A percentile compares a stretch with the other conserved stretches of the same genome.
Evolutionary conservation across 345 rosid species (phyloP).

Genomic region (Brassica nigra): DNA sequence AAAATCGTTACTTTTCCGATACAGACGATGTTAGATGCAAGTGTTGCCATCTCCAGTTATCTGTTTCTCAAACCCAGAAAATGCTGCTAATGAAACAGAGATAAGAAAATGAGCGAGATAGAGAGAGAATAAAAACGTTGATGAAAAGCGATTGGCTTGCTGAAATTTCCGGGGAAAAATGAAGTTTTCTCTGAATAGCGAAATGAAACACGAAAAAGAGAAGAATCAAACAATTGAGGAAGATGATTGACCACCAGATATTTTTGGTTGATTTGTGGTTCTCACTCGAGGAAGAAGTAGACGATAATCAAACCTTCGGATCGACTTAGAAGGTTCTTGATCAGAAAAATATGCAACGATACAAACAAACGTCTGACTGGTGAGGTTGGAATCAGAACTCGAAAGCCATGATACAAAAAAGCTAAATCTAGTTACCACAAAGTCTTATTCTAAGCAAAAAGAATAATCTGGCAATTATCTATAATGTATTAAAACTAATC

Average conservation of each 20-base stretch:
- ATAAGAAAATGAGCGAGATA: background rate
- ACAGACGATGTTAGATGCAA: conserved; percentile 43
- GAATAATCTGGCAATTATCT: conserved; percentile 26
- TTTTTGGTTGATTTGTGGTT: conserved; percentile 32
- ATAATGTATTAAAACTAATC: conserved; percentile 23
- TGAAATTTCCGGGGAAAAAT: background rate
- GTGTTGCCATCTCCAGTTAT: conserved; percentile 44
- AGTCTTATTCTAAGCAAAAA: conserved; percentile 5
- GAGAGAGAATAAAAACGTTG: background rate
- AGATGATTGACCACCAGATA: conserved; percentile 23
- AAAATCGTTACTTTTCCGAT: conserved; percentile 43
- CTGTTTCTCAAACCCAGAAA: background rate
- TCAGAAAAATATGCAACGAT: too few relatives aligned
- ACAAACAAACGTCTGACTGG: background rate
- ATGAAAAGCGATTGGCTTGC: background rate
- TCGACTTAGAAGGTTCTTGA: background rate
- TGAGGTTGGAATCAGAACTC: conserved; percentile 10
- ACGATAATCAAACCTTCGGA: conserved; percentile 7
- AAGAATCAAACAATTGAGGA: background rate
- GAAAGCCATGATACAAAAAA: conserved; percentile 4
- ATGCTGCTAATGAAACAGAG: background rate
- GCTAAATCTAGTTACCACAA: conserved; percentile 21
- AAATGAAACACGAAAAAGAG: background rate
- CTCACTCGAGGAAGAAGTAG: background rate
- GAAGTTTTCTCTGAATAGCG: background rate